These are phyloP conservation scores for Sphaerulina populicola DNA, from an alignment of 2,329 filamentous ascomycete species.

Conservation along the genomic window DNA sequence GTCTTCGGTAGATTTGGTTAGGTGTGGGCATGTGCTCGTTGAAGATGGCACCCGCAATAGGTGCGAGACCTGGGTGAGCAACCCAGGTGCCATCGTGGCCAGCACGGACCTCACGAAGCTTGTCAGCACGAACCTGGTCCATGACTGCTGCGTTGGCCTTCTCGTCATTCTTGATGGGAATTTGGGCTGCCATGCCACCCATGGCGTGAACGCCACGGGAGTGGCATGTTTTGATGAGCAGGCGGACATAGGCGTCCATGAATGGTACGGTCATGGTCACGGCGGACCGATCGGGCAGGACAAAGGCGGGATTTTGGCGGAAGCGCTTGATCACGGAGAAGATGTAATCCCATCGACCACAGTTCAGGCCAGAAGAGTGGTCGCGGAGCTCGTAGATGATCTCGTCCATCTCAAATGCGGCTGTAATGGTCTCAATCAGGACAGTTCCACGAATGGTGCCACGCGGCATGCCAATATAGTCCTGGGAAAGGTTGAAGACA, in stretches of 20 bases:
- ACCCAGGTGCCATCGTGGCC: conserved; percentile 98
- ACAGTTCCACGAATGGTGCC: conserved; percentile 93
- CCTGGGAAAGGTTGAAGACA: conserved; percentile 89
- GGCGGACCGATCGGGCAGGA: conserved; percentile 79
- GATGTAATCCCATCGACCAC: conserved; percentile 98
- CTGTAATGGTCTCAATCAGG: conserved; percentile 93
- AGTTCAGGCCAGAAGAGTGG: conserved; percentile 93
- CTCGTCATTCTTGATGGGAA: conserved; percentile 95
- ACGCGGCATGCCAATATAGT: conserved; percentile 79
- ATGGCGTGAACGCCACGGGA: conserved; percentile 92
- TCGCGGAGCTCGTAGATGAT: conserved; percentile 99
- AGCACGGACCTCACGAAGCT: conserved; percentile 88
- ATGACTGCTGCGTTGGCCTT: conserved; percentile 21
- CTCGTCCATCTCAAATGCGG: conserved; percentile 99
- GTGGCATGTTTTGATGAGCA: conserved; percentile 98
- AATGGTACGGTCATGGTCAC: conserved; percentile 98
- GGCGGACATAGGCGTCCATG: conserved; percentile 95
- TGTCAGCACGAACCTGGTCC: conserved; percentile 65
- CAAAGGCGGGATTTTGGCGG: conserved; percentile 85
- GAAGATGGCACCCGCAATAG: conserved; percentile 86
- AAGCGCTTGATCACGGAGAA: conserved; percentile 99
- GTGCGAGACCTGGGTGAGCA: conserved; percentile 83
- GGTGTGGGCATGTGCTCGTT: conserved; percentile 98
- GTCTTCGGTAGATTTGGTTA: conserved; percentile 86
- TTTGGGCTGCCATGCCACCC: conserved; percentile 97